Conservation (phyloP, 2,329 filamentous ascomycete genomes). For the Aspergillus sp. region DNA sequence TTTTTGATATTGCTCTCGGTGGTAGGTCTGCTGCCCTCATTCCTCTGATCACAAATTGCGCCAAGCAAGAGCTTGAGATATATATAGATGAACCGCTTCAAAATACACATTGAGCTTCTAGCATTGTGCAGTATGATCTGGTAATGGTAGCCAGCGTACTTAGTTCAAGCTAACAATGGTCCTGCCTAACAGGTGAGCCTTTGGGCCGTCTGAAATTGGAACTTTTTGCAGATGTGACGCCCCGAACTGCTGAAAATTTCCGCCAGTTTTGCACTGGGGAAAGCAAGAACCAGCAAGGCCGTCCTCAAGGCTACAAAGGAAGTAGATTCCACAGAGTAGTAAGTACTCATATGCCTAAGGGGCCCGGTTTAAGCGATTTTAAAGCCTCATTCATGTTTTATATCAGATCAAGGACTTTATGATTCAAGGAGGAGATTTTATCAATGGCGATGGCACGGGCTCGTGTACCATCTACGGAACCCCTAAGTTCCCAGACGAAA, state of each 20-base stretch:
- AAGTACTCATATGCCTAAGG: slow-evolving; percentile 39
- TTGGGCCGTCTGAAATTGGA: slow-evolving; percentile 87
- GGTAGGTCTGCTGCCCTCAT: slow-evolving; percentile 33
- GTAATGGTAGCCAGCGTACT: background rate
- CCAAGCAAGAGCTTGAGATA: background rate
- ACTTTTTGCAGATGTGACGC: slow-evolving; percentile 80
- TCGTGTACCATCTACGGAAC: slow-evolving; percentile 85
- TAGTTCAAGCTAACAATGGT: background rate
- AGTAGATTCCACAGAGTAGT: slow-evolving; percentile 93
- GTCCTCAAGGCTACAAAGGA: slow-evolving; percentile 90
- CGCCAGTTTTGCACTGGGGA: slow-evolving; percentile 96
- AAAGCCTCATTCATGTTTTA: background rate
- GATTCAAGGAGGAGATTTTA: slow-evolving; percentile 95
- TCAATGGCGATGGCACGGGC: slow-evolving; percentile 89
- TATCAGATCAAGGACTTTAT: slow-evolving; percentile 84
- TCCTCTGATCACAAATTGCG: background rate
- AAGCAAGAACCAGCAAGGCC: slow-evolving; percentile 72
- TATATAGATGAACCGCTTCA: background rate
- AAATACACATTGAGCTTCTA: background rate
- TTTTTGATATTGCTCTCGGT: slow-evolving; percentile 50
- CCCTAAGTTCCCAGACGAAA: slow-evolving; percentile 84
- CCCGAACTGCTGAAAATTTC: slow-evolving; percentile 93
- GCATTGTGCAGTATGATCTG: background rate
- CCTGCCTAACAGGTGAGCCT: slow-evolving; percentile 65
- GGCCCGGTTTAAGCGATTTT: background rate